Evolutionary conservation across 2,329 filamentous ascomycete species (phyloP), one percentile per base, ranked within the genome.

Genomic region (Epichloe brachyelytri): DNA sequence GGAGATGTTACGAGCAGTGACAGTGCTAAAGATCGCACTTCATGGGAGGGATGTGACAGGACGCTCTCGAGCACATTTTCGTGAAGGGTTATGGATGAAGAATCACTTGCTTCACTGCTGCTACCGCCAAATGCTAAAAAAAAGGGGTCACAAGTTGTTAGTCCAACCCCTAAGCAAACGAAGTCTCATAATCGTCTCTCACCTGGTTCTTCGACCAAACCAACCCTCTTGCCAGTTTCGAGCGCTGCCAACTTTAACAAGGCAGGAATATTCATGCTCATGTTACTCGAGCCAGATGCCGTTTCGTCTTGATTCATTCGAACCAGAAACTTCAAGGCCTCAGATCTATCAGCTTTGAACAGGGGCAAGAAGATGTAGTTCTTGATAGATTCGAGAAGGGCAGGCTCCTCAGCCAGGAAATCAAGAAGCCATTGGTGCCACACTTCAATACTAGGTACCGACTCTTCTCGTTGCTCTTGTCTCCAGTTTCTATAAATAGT

Each of bases 1-100:
- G 82, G 80, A 0, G 88, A 91, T 10, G 83, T 82, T 12, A 88
- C 79, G 7, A 95, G 75, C 12, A 96, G 76, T 30, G 88, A 88
- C 38, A 96, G 76, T 0, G 87, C 87, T n/a, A 89, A 79, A 22
- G 89, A 78, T 30, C 89, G 81, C 49, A 91, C 82, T 55, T 80
- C 73, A 58, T 80, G 71, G 59, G 79, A 79, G 41, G 73, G 73
- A 66, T 79, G 74, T 3, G 69, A 68, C 33, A 84, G 64, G 3
- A 83, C 71, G 36, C 62, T 66, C 38, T 77, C 74, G 7, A 85
- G 64, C 2, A 77, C 65, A 52, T 64, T 63, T 60, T 71, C 64
- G 41, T 67, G 59, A 34, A 75, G 58, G 15, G 65, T 55, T 36
- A 74, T 64, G 3, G 60, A 57, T 56, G 60, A 59, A 14, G 56